These are phyloP conservation scores for Solanum hybrid DNA, from an alignment of 305 asterid genomes.

Conservation along the genomic window DNA sequence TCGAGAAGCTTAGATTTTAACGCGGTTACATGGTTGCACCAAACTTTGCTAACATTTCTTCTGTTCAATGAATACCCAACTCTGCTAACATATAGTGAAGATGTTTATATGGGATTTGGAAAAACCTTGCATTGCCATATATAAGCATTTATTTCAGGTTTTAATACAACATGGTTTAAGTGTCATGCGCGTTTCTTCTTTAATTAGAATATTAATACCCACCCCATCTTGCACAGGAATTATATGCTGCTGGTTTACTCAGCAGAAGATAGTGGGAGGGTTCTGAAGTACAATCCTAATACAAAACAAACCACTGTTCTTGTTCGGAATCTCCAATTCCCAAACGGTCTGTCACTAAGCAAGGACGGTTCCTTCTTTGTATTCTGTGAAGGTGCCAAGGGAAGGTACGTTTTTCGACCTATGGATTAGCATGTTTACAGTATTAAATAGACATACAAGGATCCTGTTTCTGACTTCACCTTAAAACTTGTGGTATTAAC, in stretches of 20 bases:
- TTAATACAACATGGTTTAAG: background rate
- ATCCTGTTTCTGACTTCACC: background rate
- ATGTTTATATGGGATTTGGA: background rate
- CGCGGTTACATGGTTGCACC: background rate
- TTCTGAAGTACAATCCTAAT: constrained; percentile 53
- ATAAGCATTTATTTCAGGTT: background rate
- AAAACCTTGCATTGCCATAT: background rate
- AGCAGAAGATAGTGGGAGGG: constrained; percentile 70
- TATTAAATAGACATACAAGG: background rate
- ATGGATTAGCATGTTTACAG: background rate
- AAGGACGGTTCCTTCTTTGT: constrained; percentile 77
- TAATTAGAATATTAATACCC: background rate
- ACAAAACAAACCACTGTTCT: constrained; percentile 72
- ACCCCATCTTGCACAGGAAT: constrained; percentile 43
- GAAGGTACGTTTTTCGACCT: constrained; percentile 36
- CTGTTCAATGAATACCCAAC: background rate
- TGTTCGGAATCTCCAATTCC: constrained; percentile 56
- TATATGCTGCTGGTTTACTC: constrained; percentile 62
- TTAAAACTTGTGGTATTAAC: background rate
- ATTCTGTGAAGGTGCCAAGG: constrained; percentile 58
- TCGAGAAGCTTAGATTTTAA: background rate
- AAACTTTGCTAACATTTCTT: background rate
- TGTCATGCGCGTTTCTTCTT: background rate
- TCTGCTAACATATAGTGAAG: background rate
- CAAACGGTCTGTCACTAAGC: constrained; percentile 79